Base-by-base conservation (phyloP, 2,329 filamentous ascomycete genomes). In the Paraphoma chrysanthemicola region DNA sequence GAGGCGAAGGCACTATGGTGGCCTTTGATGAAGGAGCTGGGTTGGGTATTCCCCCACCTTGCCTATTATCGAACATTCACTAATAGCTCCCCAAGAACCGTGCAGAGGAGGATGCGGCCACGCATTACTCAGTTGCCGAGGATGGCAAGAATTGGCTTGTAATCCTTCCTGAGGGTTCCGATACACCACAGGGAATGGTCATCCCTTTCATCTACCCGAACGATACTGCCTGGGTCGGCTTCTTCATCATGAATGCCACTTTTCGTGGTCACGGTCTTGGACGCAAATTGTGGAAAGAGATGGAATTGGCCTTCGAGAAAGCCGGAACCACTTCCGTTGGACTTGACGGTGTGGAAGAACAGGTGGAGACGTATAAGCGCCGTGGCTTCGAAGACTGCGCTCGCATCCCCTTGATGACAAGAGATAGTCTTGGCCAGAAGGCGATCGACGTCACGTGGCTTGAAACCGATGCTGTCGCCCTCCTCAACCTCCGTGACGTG, bases 161-260 rank as follows among this genome's bases (percentile, higher is more conserved):
- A 29, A 38, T 74, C 2, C 52, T 70, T n/a, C 64, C 69, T 12
- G 63, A 71, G 31, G 50, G 58, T 5, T 48, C 62, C 1, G 45
- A 49, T 3, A 68, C 67, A 14, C 64, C 73, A 0, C 61, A 73
- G 54, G 77, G 75, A 17, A 71, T 72, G 56, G 59, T 77, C 28
- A 54, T 73, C 4, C 66, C 70, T 2, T 64, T 76, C 36, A 62
- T 67, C 18, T 77, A 73, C 57, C 57, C 68, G 18, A 78, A 79
- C 49, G 50, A 53, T 31, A 77, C 74, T 1, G 76, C 69, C n/a
- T 78, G 77, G 76, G 59, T 78, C 1, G 74, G 70, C 14, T 74
- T 73, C 64, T 78, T 78, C 70, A 67, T 73, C 47, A 55, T 78
- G 52, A 70, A 72, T 16, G 65, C 59, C 1, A 48, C 61, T 1